Evolutionary conservation across 2,329 filamentous ascomycete species (phyloP).

Genomic region (Xenoacremonium recifei): DNA sequence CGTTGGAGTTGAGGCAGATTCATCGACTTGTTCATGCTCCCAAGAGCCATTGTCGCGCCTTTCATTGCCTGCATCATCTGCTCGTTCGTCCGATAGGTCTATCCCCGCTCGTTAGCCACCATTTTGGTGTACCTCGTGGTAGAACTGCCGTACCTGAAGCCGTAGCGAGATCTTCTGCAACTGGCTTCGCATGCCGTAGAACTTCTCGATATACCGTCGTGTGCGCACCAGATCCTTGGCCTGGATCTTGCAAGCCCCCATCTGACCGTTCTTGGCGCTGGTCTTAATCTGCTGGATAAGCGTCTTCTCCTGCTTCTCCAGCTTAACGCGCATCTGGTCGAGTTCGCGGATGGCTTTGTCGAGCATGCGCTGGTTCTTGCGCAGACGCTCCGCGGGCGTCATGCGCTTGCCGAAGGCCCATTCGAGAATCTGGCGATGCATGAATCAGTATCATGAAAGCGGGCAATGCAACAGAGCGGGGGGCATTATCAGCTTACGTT

Average conservation of each 20-base stretch:
- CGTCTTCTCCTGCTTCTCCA: constrained; percentile 99
- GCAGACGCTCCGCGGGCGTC: constrained; percentile 88
- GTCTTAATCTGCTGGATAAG: constrained; percentile 95
- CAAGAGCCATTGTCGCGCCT: constrained; percentile 86
- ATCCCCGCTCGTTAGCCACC: constrained; percentile 10
- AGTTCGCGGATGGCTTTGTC: constrained; percentile 97
- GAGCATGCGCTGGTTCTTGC: constrained; percentile 92
- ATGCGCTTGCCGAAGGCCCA: constrained; percentile 99
- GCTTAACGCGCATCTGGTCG: constrained; percentile 89
- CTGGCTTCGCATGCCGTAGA: constrained; percentile 97
- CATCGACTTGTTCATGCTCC: constrained; percentile 98
- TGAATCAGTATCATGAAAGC: too few relatives aligned
- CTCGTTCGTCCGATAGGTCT: constrained; percentile 97
- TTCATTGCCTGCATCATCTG: constrained; percentile 99
- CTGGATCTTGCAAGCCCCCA: constrained; percentile 98
- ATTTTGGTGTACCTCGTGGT: not conserved
- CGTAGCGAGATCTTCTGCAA: constrained; percentile 92
- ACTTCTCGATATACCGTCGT: constrained; percentile 93
- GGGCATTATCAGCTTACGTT: constrained; percentile 22
- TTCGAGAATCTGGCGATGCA: constrained; percentile 73
- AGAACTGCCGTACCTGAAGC: constrained; percentile 67
- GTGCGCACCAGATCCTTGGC: constrained; percentile 95
- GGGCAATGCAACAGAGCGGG: too few relatives aligned
- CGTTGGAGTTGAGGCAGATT: constrained; percentile 92
- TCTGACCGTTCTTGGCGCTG: constrained; percentile 95